phyloP scores from a whole-genome alignment of 768 basidiomycete genomes.

The Mycena haematopus region DNA sequence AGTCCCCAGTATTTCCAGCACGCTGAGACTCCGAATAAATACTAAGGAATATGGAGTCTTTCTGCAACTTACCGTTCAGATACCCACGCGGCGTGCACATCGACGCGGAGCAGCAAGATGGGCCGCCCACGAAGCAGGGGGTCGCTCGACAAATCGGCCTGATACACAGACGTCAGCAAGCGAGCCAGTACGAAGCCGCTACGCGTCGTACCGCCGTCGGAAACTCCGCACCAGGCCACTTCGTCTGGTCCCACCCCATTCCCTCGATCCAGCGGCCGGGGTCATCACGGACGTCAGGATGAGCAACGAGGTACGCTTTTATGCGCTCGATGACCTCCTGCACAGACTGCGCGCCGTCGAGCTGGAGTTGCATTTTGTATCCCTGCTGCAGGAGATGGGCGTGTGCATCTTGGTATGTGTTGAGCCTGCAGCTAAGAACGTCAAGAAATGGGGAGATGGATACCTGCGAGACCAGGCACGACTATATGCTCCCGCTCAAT shows the following conservation, averaged over 20 bases:
- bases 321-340: slow-evolving; percentile 69
- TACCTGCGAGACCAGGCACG: slow-evolving; percentile 79
- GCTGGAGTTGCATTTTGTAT: slow-evolving; percentile 67
- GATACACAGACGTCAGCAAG: neutral
- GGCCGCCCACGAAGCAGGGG: slow-evolving; percentile 69
- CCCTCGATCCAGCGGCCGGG: slow-evolving; percentile 77
- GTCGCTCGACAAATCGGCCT: slow-evolving; percentile 80
- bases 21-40: slow-evolving; percentile 29
- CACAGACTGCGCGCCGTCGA: slow-evolving; percentile 63
- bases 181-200: neutral
- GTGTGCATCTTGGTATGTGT: slow-evolving; percentile 65
- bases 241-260: slow-evolving; percentile 94
- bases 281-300: slow-evolving; percentile 62
- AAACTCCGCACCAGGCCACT: slow-evolving; percentile 67
- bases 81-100: slow-evolving; percentile 89
- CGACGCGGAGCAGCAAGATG: slow-evolving; percentile 78
- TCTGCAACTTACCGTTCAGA: slow-evolving; percentile 53
- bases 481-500: slow-evolving; percentile 49
- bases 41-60: neutral
- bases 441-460: slow-evolving; percentile 30
- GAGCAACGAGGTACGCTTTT: slow-evolving; percentile 60
- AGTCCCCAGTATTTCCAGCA: slow-evolving; percentile 66
- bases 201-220: slow-evolving; percentile 69
- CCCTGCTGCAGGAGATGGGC: slow-evolving; percentile 82
- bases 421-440: neutral